phyloP scores from a whole-genome alignment of 139 green algal species.

The Chlamydomonas schloesseri region DNA sequence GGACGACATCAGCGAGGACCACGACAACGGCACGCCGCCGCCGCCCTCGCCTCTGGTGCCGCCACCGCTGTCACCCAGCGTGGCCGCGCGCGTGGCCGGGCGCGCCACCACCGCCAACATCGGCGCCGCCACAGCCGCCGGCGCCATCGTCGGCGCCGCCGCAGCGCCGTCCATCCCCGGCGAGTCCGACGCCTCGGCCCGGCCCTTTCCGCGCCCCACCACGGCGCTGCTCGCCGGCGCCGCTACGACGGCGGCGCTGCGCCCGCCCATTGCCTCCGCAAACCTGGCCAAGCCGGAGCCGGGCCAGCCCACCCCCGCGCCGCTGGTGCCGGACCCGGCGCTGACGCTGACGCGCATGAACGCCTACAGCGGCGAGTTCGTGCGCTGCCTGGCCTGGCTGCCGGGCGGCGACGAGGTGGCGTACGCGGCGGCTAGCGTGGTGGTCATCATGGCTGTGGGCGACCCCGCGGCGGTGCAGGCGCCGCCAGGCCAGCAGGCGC shows the following conservation, averaged over 20 bases:
- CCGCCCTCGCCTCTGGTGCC: neutral
- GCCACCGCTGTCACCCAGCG: neutral
- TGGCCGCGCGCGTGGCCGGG: neutral
- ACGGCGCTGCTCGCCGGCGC: neutral
- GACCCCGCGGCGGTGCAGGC: neutral
- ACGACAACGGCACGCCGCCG: constrained; percentile 7
- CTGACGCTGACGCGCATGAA: constrained; percentile 68
- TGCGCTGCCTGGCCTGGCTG: constrained; percentile 63
- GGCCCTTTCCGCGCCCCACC: neutral
- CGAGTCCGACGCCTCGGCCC: neutral
- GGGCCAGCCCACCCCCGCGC: neutral
- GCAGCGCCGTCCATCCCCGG: neutral
- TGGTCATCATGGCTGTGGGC: constrained; percentile 66
- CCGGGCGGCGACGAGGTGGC: constrained; percentile 69
- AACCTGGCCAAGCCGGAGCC: neutral
- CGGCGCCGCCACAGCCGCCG: neutral
- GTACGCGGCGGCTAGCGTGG: constrained; percentile 64
- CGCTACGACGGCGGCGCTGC: neutral
- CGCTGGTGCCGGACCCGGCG: constrained; percentile 51
- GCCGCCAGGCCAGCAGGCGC: neutral
- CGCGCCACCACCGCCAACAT: constrained; percentile 1
- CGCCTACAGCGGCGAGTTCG: constrained; percentile 72
- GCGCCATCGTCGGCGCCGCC: neutral
- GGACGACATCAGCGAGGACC: constrained; percentile 18
- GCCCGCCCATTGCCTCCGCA: neutral